Evolutionary conservation across 83 land plant species (phyloP).

Genomic region (Thuja plicata): DNA sequence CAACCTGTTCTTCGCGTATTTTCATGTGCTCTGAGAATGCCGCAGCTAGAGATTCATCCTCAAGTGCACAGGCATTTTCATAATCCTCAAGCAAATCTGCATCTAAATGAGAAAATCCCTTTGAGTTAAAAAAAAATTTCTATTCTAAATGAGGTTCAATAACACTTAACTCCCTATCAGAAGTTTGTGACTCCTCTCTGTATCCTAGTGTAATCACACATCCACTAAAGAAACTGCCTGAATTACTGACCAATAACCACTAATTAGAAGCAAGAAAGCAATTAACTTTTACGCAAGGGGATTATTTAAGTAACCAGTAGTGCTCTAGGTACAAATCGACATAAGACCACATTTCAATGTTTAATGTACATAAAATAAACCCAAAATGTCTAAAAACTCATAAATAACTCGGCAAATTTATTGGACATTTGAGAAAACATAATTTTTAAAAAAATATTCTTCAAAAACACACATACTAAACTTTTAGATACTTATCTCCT

Average conservation of each 20-base stretch:
- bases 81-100: conserved; percentile 14
- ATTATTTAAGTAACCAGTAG: background rate
- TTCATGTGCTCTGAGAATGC: conserved; percentile 5
- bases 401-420: too few species aligned
- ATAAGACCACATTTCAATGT: background rate
- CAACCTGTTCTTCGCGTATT: conserved; percentile 15
- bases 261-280: background rate
- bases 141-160: background rate
- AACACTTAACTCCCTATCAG: background rate
- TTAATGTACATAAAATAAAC: background rate
- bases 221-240: background rate
- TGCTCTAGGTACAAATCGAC: background rate
- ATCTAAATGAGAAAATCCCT: background rate
- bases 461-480: too few species aligned
- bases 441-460: too few species aligned
- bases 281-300: background rate
- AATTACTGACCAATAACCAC: background rate
- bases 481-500: too few species aligned
- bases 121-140: background rate
- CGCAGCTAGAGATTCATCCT: conserved; percentile 9
- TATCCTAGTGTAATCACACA: background rate
- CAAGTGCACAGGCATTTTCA: conserved; percentile 15
- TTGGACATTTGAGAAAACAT: too few species aligned
- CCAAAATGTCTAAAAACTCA: too few species aligned
- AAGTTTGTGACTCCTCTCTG: background rate